Conservation (phyloP, 352 stramenopile species). For the Phytophthora idaei region DNA sequence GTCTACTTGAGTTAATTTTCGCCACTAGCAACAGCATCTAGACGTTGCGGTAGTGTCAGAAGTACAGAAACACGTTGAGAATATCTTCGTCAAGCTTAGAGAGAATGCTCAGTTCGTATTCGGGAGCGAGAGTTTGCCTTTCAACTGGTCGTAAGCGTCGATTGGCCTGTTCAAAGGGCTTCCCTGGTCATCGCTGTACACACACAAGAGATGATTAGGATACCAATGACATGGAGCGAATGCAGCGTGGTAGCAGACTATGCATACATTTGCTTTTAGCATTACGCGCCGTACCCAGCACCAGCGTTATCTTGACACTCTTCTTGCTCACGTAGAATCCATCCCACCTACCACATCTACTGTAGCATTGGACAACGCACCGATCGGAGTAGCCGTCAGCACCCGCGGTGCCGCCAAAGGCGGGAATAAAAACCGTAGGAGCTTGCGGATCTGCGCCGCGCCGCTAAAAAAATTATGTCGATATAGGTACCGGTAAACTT, state of each 20-base stretch:
- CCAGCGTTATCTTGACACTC: conserved; percentile 17
- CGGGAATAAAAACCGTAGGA: no score
- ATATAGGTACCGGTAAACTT: no score
- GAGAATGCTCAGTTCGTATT: conserved; percentile 7
- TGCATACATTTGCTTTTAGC: conserved; percentile 52
- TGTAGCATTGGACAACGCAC: conserved; percentile 15
- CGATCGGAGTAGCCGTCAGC: neutral
- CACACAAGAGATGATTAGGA: neutral
- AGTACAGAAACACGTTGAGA: conserved; percentile 28
- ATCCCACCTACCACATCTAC: neutral
- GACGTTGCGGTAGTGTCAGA: conserved; percentile 18
- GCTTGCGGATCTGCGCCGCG: no score
- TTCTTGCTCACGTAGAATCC: conserved; percentile 30
- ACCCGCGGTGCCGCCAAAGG: no score
- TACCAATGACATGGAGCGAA: neutral
- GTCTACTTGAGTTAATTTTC: conserved; percentile 32
- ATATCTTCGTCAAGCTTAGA: conserved; percentile 21
- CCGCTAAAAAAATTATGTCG: no score
- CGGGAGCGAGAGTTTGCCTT: conserved; percentile 22
- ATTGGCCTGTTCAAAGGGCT: conserved; percentile 31
- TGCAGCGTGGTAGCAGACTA: neutral
- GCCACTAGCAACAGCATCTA: conserved; percentile 16
- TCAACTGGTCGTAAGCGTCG: conserved; percentile 28
- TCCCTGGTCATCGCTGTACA: conserved; percentile 19
- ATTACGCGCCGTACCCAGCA: conserved; percentile 37